These are phyloP conservation scores for Priceomyces castillae DNA, from an alignment of 805 yeast genomes.

Conservation along the genomic window DNA sequence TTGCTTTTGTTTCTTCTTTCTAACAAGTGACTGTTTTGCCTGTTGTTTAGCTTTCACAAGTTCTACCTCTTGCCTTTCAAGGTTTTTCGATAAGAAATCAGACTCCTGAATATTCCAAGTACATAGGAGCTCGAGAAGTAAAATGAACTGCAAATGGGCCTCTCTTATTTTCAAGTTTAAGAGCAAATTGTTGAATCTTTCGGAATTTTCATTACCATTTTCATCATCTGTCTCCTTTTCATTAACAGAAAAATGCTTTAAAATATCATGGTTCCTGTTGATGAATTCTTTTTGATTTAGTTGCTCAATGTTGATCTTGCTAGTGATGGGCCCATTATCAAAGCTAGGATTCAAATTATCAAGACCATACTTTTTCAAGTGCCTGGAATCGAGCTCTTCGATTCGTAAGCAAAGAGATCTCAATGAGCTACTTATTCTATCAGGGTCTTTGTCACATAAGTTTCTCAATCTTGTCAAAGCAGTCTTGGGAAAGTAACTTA, in stretches of 20 bases:
- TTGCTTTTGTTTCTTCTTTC: slow-evolving; percentile 15
- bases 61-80: slow-evolving; percentile 29
- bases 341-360: not conserved
- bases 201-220: slow-evolving; percentile 12
- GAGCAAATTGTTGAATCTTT: slow-evolving; percentile 27
- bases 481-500: slow-evolving; percentile 46
- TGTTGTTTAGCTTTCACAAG: slow-evolving; percentile 17
- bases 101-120: slow-evolving; percentile 33
- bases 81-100: slow-evolving; percentile 25
- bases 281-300: slow-evolving; percentile 13
- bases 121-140: slow-evolving; percentile 45
- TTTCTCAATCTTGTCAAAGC: slow-evolving; percentile 45
- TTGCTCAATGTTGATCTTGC: slow-evolving; percentile 8
- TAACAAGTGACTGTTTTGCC: slow-evolving; percentile 19
- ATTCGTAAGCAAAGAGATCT: slow-evolving; percentile 29
- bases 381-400: slow-evolving; percentile 43
- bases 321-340: not conserved
- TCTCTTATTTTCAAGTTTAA: slow-evolving; percentile 51
- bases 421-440: slow-evolving; percentile 20
- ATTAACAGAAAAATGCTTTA: not conserved
- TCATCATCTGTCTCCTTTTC: slow-evolving; percentile 15
- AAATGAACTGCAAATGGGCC: slow-evolving; percentile 52
- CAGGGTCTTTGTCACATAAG: slow-evolving; percentile 32
- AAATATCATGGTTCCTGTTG: slow-evolving; percentile 7
- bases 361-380: slow-evolving; percentile 31